Base-by-base conservation (phyloP, 441 rosid genomes). In the Corymbia calophylla region DNA sequence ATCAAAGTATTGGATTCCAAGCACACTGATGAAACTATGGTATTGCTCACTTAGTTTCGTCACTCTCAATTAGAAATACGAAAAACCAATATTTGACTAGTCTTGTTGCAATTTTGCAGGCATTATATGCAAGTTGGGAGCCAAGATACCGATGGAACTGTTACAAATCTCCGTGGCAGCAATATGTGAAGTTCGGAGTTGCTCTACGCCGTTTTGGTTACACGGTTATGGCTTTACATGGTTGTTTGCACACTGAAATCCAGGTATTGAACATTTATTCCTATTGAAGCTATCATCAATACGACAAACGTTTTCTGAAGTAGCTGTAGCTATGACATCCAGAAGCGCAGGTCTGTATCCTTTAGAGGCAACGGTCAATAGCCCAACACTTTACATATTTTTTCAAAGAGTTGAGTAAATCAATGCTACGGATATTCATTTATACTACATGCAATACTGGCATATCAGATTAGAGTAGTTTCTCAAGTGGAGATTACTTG, bases 201-300 rank as follows among this genome's bases (percentile, higher is more conserved):
- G 97, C 94, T 89, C 98, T 98, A 87, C 99, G 99, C 90, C 98
- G 92, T 77, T 98, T 97, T 68, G 97, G 97, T 86, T 96, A 97
- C 91, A 94, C 97, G 29, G 93, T 96, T 90, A 98, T 95, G 68
- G 97, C 99, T 92, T 93, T 97, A 54, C 99, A 97, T 87, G 99
- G 99, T 31, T 96, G 99, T 81, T 91, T 97, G 91, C 96, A 90
- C 81, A 94, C 97, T 11, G 98, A 97, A 93, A 95, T 97, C 90
- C 97, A 97, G 97, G 99, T 97, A 91, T 47, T 77, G 85, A 44
- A 44, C 44, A 23, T 77, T 18, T 13, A 77, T 77, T 77, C 85
- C 31, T 4, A 44, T 44, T 44, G 31, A 53, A 77, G 85, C 1
- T 44, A 7, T 77, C 18, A 44, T 44, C 31, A 44, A 77, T 44